Evolutionary conservation across 768 basidiomycete species (phyloP), one percentile per base, ranked within the genome.

Genomic region (Hemileccinum rubropunctum): DNA sequence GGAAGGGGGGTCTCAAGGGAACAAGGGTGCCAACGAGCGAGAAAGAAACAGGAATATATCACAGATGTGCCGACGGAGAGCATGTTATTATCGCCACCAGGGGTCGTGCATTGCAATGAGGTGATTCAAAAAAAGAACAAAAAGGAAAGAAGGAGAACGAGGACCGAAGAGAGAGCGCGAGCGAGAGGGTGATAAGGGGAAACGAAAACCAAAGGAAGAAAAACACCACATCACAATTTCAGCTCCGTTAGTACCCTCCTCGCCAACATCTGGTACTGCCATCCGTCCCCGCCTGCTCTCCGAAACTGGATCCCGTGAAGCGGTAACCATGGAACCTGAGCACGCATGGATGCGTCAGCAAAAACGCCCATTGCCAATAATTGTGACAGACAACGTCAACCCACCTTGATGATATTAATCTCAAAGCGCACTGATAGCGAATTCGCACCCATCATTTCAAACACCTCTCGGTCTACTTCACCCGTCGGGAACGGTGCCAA

Each of bases 191-290:
- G n/a, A n/a, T n/a, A n/a, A n/a, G n/a, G n/a, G n/a, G n/a, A n/a
- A n/a, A n/a, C n/a, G n/a, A n/a, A 23, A 32, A 39, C 6, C 12
- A 40, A 47, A 40, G 1, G 23, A 18, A 33, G 47, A 2, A 21
- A 44, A 46, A 26, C 7, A 15, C 27, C 14, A 6, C 42, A 58
- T 81, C 71, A 92, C 76, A 93, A 71, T 71, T 92, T 92, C 65
- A 93, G 77, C 67, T 93, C 91, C 34, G 90, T 93, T 58, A 93
- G 71, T 35, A 93, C 91, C 51, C 90, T 78, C 58, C 90, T 78
- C 20, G 91, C 94, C 35, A 98, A 79, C 90, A 93, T 93, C 66
- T 95, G 92, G 69, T 98, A 98, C 69, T 97, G 93, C 94, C 94
- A 98, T 0, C 88, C 90, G 57, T 95, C 91, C 1, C 95, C 95